Evolutionary conservation across 2,329 filamentous ascomycete genomes (phyloP), one percentile per base, ranked within the genome.

Genomic region (Coniochaeta sp.): DNA sequence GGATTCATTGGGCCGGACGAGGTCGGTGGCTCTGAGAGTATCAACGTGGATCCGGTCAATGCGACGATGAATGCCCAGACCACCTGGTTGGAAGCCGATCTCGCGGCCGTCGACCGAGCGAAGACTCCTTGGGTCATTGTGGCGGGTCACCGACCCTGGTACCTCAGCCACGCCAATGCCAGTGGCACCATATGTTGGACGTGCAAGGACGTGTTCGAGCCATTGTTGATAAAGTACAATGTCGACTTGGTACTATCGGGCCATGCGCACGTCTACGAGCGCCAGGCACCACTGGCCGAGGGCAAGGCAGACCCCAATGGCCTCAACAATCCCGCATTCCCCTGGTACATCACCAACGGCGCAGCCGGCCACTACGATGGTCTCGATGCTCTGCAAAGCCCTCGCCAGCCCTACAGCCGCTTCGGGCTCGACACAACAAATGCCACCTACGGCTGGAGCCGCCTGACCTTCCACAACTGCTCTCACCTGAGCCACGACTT

Each of bases 381-480:
- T 24, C 63, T 71, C 31, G 65, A 69, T 59, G 16, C 44, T 2
- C 55, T 65, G n/a, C 28, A 43, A 11, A 26, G 28, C 14, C 63
- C 60, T 24, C 38, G 57, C 11, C 40, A 63, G 33, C 12, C 28
- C 17, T 68, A 64, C 59, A 61, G 60, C 19, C 66, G 62, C 19
- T 74, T 71, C 59, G 64, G 65, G 7, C 66, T 69, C 8, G 68
- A 68, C 58, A 66, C 67, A 14, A 60, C 62, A 47, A 67, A 76
- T 57, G 66, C 65, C 12, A 70, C 66, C 7, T 77, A 74, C 61
- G 71, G 73, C 26, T 77, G 73, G 71, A 70, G 67, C 54, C 68
- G 64, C 47, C 64, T 77, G 52, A 73, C 70, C 1, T 75, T 77
- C 61, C 73, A 75, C 65, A 76, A 77, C 64, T 67, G 68, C 58